Evolutionary conservation across 164 flowering plant species (phyloP), one percentile per base, ranked within the genome.

Genomic region (Stephania cephalantha): DNA sequence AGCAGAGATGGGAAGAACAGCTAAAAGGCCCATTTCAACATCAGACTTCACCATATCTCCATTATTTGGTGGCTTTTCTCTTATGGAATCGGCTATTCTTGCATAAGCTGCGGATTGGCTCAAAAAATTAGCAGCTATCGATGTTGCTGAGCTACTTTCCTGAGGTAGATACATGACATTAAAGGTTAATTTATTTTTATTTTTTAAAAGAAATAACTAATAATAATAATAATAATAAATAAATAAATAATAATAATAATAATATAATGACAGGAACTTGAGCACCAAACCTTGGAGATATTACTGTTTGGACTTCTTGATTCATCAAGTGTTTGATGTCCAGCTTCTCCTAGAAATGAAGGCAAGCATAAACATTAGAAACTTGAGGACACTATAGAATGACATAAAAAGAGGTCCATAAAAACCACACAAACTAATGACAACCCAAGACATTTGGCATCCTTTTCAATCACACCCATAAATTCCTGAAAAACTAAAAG

Each of bases 1-100:
- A 70, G 99, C 99, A 44, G 98, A 95, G 72, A 93, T 83, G 15
- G 98, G 99, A 75, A 95, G 90, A 67, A 92, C 86, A 31, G 84
- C 46, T 6, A 88, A 68, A 72, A 77, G 84, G 78, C 86, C 88
- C 76, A 81, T 75, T 68, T 81, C 88, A 73, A 80, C 84, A 71
- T 72, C 76, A 75, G 82, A 76, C 74, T 79, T 83, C 55, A 75
- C 85, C 30, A 29, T 52, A 76, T 79, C 82, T 25, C 72, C 81
- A 71, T 58, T 50, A 48, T 70, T 76, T 64, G 69, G 52, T 30
- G 84, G 72, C 25, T 69, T 81, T 74, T 80, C 46, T 53, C 73
- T 82, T 29, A 79, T 20, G 20, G 90, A 81, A 73, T 86, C 91
- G 58, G 92, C 95, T 79, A 95, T 83, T 78, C 79, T 90, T 70